phyloP scores from a whole-genome alignment of 768 basidiomycete species.

The Naganishia friedmannii region DNA sequence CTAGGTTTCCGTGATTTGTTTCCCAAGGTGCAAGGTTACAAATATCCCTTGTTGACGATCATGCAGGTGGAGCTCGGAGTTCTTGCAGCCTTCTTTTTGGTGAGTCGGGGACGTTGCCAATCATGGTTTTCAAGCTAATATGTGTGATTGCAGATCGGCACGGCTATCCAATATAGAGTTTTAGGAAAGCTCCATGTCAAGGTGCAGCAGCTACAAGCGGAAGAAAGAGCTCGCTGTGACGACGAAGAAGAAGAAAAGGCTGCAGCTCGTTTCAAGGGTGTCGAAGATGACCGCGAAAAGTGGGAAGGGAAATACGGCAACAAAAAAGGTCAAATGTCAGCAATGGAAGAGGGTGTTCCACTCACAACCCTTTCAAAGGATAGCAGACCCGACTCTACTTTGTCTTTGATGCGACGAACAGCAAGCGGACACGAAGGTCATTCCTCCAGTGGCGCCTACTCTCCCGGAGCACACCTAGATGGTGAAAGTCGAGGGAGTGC shows the following conservation, averaged over 20 bases:
- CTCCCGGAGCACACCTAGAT: slow-evolving; percentile 3
- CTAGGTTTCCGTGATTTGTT: slow-evolving; percentile 79
- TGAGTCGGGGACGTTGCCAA: slow-evolving; percentile 30
- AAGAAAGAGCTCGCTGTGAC: slow-evolving; percentile 69
- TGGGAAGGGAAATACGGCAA: slow-evolving; percentile 86
- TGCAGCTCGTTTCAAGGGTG: slow-evolving; percentile 64
- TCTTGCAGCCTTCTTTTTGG: slow-evolving; percentile 71
- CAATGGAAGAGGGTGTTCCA: slow-evolving; percentile 22
- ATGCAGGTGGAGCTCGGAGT: slow-evolving; percentile 93
- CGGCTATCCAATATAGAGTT: slow-evolving; percentile 84
- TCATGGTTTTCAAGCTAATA: not conserved
- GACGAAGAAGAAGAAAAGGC: slow-evolving; percentile 73
- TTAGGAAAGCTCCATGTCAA: slow-evolving; percentile 69
- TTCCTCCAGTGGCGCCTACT: not conserved
- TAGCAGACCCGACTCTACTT: slow-evolving; percentile 1
- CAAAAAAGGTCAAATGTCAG: slow-evolving; percentile 20
- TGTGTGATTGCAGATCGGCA: slow-evolving; percentile 60
- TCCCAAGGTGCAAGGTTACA: slow-evolving; percentile 66
- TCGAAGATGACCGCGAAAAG: slow-evolving; percentile 68
- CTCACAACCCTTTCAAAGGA: slow-evolving; percentile 14
- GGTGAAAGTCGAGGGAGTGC: slow-evolving; percentile 1
- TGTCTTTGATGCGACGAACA: slow-evolving; percentile 2
- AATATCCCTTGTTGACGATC: slow-evolving; percentile 78
- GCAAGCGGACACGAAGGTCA: slow-evolving; percentile 8
- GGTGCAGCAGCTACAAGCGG: slow-evolving; percentile 68